These are phyloP conservation scores for Penicillium griseofulvum DNA, from an alignment of 2,329 filamentous ascomycete genomes.

Conservation along the genomic window DNA sequence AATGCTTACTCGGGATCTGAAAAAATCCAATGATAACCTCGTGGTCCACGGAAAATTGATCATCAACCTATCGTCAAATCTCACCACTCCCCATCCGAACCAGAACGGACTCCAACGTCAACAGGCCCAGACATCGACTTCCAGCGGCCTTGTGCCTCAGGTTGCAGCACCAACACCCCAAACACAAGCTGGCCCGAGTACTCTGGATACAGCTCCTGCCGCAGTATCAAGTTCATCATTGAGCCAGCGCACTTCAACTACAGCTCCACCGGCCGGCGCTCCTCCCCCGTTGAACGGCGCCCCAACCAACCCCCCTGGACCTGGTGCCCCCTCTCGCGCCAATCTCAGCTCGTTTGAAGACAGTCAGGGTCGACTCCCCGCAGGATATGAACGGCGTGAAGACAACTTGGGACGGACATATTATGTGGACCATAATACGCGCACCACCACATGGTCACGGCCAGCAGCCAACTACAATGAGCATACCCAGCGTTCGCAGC, in stretches of 20 bases:
- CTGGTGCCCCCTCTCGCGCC: conserved; percentile 46
- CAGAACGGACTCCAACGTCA: conserved; percentile 41
- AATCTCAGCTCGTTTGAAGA: conserved; percentile 93
- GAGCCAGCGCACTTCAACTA: conserved; percentile 35
- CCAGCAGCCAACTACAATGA: conserved; percentile 77
- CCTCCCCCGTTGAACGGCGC: conserved; percentile 42
- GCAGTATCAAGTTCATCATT: conserved; percentile 36
- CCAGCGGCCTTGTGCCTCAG: conserved; percentile 41
- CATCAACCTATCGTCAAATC: conserved; percentile 90
- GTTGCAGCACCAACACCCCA: conserved; percentile 27
- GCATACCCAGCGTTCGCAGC: conserved; percentile 70
- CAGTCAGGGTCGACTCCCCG: conserved; percentile 84
- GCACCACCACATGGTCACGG: conserved; percentile 93
- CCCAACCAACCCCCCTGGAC: conserved; percentile 32
- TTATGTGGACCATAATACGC: conserved; percentile 96
- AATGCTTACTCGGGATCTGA: conserved; percentile 95
- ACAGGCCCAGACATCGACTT: conserved; percentile 35
- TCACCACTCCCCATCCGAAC: conserved; percentile 65
- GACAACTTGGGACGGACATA: conserved; percentile 94
- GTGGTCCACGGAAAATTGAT: conserved; percentile 98
- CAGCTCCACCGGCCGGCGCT: conserved; percentile 39
- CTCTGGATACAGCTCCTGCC: conserved; percentile 30
- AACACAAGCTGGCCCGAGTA: conserved; percentile 28
- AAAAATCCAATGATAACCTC: conserved; percentile 96
- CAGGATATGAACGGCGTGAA: conserved; percentile 93